These are phyloP conservation scores for Pestalotiopsis sp. DNA, from an alignment of 2,329 filamentous ascomycete genomes.

Conservation along the genomic window DNA sequence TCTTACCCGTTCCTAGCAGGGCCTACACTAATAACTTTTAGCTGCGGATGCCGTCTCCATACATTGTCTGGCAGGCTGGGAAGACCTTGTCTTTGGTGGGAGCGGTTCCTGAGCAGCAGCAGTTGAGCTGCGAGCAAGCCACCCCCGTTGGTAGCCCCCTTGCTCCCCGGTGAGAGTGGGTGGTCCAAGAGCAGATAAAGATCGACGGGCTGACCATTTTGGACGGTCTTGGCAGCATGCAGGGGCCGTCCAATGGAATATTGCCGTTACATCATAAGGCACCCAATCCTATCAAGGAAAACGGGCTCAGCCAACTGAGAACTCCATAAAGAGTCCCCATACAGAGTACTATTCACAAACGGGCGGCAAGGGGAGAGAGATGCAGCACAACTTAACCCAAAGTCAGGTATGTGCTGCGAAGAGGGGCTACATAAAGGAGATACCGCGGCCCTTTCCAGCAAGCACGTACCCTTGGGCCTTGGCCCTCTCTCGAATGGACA, in stretches of 20 bases:
- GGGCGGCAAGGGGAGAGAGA: neutral
- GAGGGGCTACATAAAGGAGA: neutral
- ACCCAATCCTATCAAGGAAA: neutral
- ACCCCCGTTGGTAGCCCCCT: too few species aligned
- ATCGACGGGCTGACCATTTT: neutral
- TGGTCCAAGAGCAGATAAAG: conserved; percentile 1
- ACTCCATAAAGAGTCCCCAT: too few species aligned
- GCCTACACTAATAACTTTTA: too few species aligned
- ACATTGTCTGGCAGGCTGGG: neutral
- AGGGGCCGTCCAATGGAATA: neutral
- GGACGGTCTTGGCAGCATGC: neutral
- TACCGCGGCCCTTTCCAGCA: neutral
- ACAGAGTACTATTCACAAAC: too few species aligned
- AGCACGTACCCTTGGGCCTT: neutral
- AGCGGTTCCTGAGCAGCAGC: too few species aligned
- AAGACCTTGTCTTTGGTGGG: neutral
- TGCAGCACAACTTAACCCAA: neutral
- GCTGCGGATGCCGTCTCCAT: neutral
- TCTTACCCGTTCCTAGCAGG: too few species aligned
- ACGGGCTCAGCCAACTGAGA: neutral
- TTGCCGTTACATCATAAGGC: neutral
- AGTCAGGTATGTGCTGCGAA: neutral
- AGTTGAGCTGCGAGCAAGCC: too few species aligned
- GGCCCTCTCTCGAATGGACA: neutral
- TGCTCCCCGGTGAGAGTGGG: neutral